phyloP scores from a whole-genome alignment of 2,329 filamentous ascomycete species.

The Zalaria sp. region DNA sequence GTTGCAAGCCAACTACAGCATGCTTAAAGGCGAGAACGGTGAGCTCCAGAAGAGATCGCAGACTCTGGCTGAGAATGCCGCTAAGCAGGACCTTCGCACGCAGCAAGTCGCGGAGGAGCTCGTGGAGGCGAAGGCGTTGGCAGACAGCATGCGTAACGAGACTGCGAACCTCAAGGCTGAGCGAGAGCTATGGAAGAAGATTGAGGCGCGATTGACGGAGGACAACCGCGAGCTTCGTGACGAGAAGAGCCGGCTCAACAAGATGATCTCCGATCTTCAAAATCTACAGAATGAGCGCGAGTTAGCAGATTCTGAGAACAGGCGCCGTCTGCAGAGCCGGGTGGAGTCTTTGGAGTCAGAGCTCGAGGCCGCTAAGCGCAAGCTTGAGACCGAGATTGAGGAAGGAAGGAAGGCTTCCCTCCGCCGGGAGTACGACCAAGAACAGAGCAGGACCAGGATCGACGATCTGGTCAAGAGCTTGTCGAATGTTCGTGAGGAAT shows the following conservation, averaged over 20 bases:
- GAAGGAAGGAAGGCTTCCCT: slow-evolving; percentile 71
- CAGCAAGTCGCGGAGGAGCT: slow-evolving; percentile 90
- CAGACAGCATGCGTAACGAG: slow-evolving; percentile 82
- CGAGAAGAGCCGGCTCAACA: slow-evolving; percentile 73
- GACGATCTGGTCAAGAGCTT: slow-evolving; percentile 78
- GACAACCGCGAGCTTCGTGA: slow-evolving; percentile 77
- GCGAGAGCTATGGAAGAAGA: slow-evolving; percentile 87
- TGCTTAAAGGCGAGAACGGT: slow-evolving; percentile 70
- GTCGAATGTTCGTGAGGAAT: slow-evolving; percentile 69
- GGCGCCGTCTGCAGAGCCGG: slow-evolving; percentile 63
- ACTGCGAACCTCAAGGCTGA: slow-evolving; percentile 88
- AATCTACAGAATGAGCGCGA: slow-evolving; percentile 87
- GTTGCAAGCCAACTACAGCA: slow-evolving; percentile 73
- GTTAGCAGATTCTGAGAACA: slow-evolving; percentile 64
- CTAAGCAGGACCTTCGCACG: slow-evolving; percentile 77
- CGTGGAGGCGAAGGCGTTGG: slow-evolving; percentile 65
- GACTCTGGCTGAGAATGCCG: slow-evolving; percentile 63
- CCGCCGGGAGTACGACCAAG: slow-evolving; percentile 79
- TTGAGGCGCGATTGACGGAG: slow-evolving; percentile 74
- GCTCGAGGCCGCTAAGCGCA: slow-evolving; percentile 63
- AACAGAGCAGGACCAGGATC: slow-evolving; percentile 79
- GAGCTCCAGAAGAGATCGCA: slow-evolving; percentile 77
- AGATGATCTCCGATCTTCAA: slow-evolving; percentile 70
- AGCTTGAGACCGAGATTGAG: slow-evolving; percentile 68
- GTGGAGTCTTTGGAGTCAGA: slow-evolving; percentile 71